These are phyloP conservation scores for Ophiostoma australiae DNA, from an alignment of 2,329 filamentous ascomycete species.

Conservation along the genomic window DNA sequence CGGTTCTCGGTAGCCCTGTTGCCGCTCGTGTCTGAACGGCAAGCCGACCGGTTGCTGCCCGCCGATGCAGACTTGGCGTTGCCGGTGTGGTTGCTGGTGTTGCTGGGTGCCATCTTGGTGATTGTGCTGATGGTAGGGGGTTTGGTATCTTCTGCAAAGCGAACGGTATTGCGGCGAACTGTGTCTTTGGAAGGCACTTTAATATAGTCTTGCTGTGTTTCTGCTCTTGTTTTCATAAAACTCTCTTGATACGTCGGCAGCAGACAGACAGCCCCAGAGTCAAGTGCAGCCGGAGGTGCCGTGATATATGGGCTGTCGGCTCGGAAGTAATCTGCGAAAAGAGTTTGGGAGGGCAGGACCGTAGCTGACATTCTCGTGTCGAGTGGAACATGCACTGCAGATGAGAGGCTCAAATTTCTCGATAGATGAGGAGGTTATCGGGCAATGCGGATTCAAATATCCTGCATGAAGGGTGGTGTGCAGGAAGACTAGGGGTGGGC, in stretches of 20 bases:
- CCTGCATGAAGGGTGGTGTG: conserved; percentile 7
- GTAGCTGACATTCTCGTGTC: conserved; percentile 14
- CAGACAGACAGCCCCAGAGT: neutral
- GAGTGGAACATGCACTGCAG: neutral
- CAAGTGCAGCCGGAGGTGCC: neutral
- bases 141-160: neutral
- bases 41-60: neutral
- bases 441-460: neutral
- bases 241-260: neutral
- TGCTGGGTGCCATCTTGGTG: neutral
- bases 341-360: neutral
- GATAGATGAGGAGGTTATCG: neutral
- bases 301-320: neutral
- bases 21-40: neutral
- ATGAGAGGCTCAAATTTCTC: neutral
- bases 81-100: neutral
- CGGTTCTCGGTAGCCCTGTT: neutral
- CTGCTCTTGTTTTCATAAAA: neutral
- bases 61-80: neutral
- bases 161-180: neutral
- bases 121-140: neutral
- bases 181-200: neutral
- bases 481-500: neutral
- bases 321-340: neutral
- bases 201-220: neutral